These are phyloP conservation scores for slime mould (Dictyostelium discoideum) DNA, from an alignment of 78 protist genomes.

Conservation along the genomic window DNA sequence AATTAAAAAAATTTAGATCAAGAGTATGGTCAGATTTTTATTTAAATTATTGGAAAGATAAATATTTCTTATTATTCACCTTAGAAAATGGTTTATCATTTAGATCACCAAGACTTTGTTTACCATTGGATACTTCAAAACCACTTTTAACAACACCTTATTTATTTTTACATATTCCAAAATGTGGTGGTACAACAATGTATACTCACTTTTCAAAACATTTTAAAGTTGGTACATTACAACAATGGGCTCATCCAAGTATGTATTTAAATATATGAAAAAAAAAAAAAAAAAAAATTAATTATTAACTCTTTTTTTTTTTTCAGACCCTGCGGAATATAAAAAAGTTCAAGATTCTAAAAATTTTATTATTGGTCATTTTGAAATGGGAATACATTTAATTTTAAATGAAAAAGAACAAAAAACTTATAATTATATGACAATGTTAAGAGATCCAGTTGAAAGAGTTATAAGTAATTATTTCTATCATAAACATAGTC, in stretches of 20 bases:
- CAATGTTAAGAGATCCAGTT: conserved; percentile 54
- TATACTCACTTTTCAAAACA: neutral
- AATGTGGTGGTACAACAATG: conserved; percentile 31
- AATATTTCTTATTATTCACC: neutral
- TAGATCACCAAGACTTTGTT: neutral
- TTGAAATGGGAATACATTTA: neutral
- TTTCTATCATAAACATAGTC: conserved; percentile 3
- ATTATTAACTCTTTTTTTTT: neutral
- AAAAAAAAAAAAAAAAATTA: neutral
- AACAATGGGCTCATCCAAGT: neutral
- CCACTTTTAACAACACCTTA: conserved; percentile 45
- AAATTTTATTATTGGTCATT: neutral
- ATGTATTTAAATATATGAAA: neutral
- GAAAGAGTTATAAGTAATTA: conserved; percentile 44
- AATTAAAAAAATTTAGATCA: neutral
- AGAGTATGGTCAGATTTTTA: neutral
- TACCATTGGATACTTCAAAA: conserved; percentile 11
- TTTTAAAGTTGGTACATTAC: neutral
- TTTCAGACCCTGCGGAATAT: neutral
- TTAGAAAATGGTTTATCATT: neutral
- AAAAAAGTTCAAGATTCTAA: neutral
- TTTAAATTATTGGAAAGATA: neutral
- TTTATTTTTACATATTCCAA: conserved; percentile 26
- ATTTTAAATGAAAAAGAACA: neutral
- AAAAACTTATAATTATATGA: conserved; percentile 21